Base-by-base conservation (phyloP, 257 asterid genomes). In the Euphrasia confusa region DNA sequence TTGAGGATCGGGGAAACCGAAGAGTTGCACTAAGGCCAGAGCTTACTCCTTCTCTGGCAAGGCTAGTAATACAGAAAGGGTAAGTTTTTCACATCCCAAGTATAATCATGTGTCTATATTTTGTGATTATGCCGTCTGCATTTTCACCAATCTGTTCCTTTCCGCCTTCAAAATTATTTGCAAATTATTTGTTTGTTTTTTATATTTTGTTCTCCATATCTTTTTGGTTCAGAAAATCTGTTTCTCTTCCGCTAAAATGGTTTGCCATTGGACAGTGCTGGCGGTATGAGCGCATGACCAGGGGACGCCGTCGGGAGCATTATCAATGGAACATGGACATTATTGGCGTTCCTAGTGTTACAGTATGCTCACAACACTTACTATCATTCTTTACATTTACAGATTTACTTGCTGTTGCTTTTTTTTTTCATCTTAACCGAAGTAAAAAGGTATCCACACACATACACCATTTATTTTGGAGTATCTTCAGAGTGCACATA, bases 271-370 rank as follows among this genome's bases (percentile, higher is more conserved):
- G 97, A 61, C 99, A 89, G 81, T 93, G 99, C 83, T 89, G 99
- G 97, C 88, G 99, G 47, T 93, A 93, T 76, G 99, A 93, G 66
- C 77, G 99, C 71, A 90, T 90, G 96, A 89, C 99, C 49, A 79
- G 96, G 79, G 99, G 99, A 40, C 88, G 97, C 40, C 90, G 97
- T 26, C 95, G 96, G 67, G 97, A 93, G 73, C 96, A 89, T 79
- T 93, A 87, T 73, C 99, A 93, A 37, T 93, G 97, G 99, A 93
- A 93, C 79, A 92, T 92, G 99, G 99, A 92, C 77, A 86, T 86
- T 66, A 82, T 89, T 78, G 99, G 97, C 68, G 94, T 89, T 14
- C 81, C 97, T 65, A 82, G 68, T 83, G 91, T 89, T 64, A 77
- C 83, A 18, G 97, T 93, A 83, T 73, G 87, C 68, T 49, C 24